Evolutionary conservation across 192 early-diverging fungal genomes (phyloP).

Genomic region (Podila clonocystis): DNA sequence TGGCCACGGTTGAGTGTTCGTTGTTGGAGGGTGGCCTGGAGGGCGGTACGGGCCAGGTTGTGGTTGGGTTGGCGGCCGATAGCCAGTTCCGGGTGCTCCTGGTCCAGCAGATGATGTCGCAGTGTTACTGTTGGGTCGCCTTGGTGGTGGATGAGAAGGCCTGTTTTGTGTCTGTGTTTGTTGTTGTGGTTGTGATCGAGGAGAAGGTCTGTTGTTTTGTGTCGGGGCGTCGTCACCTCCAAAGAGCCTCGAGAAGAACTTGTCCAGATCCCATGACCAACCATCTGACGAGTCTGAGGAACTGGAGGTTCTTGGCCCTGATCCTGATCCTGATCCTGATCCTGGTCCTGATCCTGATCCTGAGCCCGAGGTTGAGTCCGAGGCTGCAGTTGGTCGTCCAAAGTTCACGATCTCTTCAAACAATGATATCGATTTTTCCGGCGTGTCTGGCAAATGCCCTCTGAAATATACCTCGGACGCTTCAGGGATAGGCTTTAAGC

Average conservation of each 20-base stretch:
- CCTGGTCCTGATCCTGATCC: conserved; percentile 12
- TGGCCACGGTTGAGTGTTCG: not conserved
- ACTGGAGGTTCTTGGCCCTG: not conserved
- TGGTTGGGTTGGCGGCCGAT: no score
- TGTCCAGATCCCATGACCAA: conserved; percentile 33
- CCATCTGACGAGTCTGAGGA: conserved; percentile 8
- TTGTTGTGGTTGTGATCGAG: conserved; percentile 20
- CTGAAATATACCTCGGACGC: conserved; percentile 39
- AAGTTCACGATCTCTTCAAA: conserved; percentile 28
- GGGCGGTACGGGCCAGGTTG: no score
- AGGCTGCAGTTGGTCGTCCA: conserved; percentile 25
- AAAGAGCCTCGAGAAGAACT: conserved; percentile 33
- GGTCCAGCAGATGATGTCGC: no score
- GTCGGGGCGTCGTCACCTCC: conserved; percentile 10
- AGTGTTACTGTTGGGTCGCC: not conserved
- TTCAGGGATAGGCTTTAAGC: conserved; percentile 39
- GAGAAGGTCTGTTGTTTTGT: conserved; percentile 6
- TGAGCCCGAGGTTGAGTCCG: conserved; percentile 22
- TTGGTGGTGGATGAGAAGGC: conserved; percentile 4
- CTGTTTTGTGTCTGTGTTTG: conserved; percentile 15
- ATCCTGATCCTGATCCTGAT: conserved; percentile 3
- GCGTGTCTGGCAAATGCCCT: conserved; percentile 13
- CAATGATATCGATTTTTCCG: conserved; percentile 19
- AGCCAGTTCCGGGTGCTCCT: no score
- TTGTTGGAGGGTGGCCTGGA: no score